These are phyloP conservation scores for Thelonectria blattea DNA, from an alignment of 2,329 filamentous ascomycete species.

Conservation along the genomic window DNA sequence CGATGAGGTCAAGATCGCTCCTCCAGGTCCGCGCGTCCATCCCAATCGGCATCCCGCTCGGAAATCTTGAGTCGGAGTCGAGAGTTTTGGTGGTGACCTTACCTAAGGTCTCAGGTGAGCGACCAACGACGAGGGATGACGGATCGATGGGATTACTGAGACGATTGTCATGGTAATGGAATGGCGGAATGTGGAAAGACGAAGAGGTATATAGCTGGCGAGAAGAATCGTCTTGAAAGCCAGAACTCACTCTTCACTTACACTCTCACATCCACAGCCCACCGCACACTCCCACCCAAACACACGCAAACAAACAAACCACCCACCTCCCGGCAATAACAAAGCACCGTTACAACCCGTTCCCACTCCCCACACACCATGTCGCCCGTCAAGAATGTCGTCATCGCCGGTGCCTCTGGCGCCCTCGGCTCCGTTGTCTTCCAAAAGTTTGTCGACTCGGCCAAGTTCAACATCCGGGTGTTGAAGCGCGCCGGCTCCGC, in stretches of 20 bases:
- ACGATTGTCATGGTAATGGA: neutral
- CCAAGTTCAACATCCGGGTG: constrained; percentile 45
- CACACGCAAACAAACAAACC: too few relatives aligned
- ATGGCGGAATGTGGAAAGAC: neutral
- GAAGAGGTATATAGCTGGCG: constrained; percentile 7
- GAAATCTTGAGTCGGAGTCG: constrained; percentile 16
- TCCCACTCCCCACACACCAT: constrained; percentile 26
- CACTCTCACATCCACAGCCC: neutral
- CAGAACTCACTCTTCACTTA: constrained; percentile 3
- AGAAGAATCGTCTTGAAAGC: neutral
- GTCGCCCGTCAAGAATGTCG: constrained; percentile 47
- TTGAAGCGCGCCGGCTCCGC: constrained; percentile 49
- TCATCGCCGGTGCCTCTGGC: constrained; percentile 46
- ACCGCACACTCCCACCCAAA: neutral
- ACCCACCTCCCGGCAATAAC: too few relatives aligned
- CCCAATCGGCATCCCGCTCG: constrained; percentile 23
- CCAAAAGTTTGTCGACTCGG: constrained; percentile 39
- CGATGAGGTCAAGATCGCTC: constrained; percentile 9
- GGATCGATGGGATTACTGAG: neutral
- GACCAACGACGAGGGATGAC: neutral
- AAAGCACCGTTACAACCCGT: too few relatives aligned
- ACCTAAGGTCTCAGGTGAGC: neutral
- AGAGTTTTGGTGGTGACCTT: neutral
- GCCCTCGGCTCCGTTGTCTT: constrained; percentile 43
- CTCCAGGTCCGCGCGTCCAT: neutral